Conservation (phyloP, 164 flowering plant genomes). For the Kalanchoe fedtschenkoi region DNA sequence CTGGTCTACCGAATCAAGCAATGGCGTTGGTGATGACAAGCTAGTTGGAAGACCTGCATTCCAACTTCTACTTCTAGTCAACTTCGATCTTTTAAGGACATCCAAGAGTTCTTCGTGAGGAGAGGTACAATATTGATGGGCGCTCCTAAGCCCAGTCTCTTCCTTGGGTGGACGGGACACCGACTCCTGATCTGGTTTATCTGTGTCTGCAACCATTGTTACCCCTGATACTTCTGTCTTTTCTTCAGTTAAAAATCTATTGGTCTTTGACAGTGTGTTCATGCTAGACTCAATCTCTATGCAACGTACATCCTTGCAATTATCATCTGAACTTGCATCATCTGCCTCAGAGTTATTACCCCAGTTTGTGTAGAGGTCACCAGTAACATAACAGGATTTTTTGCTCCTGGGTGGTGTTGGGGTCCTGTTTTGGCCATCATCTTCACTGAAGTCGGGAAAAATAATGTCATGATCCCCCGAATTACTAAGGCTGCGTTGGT, state of each 20-base stretch:
- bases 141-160: background rate
- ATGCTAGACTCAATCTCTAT: constrained; percentile 5
- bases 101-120: background rate
- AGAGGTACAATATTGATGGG: background rate
- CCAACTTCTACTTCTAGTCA: constrained; percentile 5
- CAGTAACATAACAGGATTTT: background rate
- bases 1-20: background rate
- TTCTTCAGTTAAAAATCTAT: background rate
- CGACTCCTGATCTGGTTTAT: background rate
- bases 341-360: background rate
- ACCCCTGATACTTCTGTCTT: background rate
- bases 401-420: background rate
- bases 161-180: background rate
- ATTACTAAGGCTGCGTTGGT: constrained; percentile 3
- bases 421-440: background rate
- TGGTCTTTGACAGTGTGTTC: background rate
- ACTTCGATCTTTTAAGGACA: background rate
- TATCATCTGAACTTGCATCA: constrained; percentile 6
- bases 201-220: background rate
- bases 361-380: background rate
- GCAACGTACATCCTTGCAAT: constrained; percentile 5
- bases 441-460: constrained; percentile 2
- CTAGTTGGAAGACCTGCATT: background rate
- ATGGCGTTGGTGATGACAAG: background rate
- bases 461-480: constrained; percentile 1